Evolutionary conservation across 495 filamentous ascomycete species (phyloP).

Genomic region (Podospora pseudopauciseta): DNA sequence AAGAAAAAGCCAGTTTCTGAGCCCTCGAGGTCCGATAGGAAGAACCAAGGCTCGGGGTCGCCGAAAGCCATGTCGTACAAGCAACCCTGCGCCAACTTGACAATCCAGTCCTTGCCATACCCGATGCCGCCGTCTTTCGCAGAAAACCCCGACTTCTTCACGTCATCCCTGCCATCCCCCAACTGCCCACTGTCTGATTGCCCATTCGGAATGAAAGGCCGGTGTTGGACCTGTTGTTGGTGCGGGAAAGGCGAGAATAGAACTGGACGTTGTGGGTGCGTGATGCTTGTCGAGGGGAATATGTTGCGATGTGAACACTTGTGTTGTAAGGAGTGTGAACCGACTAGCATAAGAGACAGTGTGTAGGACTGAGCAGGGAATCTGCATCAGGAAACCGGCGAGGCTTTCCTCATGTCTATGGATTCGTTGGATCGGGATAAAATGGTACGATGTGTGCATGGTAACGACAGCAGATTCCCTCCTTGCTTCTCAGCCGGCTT

Average conservation of each 20-base stretch:
- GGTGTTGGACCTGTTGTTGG: constrained; percentile 43
- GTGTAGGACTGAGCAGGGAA: background rate
- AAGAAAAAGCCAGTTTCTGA: background rate
- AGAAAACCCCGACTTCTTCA: constrained; percentile 20
- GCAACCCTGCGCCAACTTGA: constrained; percentile 32
- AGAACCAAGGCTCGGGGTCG: background rate
- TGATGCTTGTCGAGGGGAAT: constrained; percentile 41
- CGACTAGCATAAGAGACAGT: constrained; percentile 13
- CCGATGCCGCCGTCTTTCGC: constrained; percentile 35
- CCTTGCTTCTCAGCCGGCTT: background rate
- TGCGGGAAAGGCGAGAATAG: constrained; percentile 41
- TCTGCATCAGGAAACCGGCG: constrained; percentile 7
- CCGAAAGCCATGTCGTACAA: constrained; percentile 1
- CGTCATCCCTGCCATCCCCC: constrained; percentile 30
- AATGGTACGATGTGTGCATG: constrained; percentile 1
- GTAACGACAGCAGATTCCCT: background rate
- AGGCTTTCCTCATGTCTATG: background rate
- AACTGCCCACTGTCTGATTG: constrained; percentile 35
- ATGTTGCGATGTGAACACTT: constrained; percentile 41
- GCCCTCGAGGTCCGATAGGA: constrained; percentile 2
- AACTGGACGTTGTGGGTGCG: constrained; percentile 37
- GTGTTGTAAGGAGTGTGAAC: constrained; percentile 37
- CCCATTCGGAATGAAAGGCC: constrained; percentile 37
- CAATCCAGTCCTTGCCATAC: constrained; percentile 35
- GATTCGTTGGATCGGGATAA: constrained; percentile 1